phyloP scores from a whole-genome alignment of 2,329 filamentous ascomycete genomes.

The Colletotrichum australisinense region DNA sequence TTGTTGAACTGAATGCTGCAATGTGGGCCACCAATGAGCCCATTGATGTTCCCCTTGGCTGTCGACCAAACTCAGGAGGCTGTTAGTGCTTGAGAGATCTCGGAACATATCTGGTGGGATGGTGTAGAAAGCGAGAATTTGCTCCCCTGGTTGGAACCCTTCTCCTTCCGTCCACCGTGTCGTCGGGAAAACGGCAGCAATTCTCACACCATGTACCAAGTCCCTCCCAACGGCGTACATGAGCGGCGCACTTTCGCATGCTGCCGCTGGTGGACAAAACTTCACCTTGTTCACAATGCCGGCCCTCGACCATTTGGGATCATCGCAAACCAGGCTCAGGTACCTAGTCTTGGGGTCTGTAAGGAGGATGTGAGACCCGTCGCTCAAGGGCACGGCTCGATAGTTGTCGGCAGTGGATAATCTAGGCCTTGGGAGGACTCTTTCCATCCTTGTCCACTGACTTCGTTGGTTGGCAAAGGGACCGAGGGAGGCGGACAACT shows the following conservation, averaged over 20 bases:
- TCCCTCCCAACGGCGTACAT: slow-evolving; percentile 69
- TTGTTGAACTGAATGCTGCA: slow-evolving; percentile 6
- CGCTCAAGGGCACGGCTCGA: slow-evolving; percentile 71
- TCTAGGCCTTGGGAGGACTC: neutral
- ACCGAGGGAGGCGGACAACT: neutral
- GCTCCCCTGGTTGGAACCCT: slow-evolving; percentile 37
- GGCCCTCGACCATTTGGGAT: slow-evolving; percentile 61
- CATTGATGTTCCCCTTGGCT: slow-evolving; percentile 28
- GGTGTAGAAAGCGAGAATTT: slow-evolving; percentile 68
- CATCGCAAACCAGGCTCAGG: slow-evolving; percentile 72
- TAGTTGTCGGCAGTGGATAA: slow-evolving; percentile 65
- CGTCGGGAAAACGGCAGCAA: slow-evolving; percentile 67
- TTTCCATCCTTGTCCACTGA: neutral
- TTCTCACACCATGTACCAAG: slow-evolving; percentile 65
- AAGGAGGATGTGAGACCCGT: slow-evolving; percentile 74
- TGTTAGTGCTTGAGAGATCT: slow-evolving; percentile 40
- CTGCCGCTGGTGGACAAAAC: slow-evolving; percentile 52
- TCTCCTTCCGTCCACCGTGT: slow-evolving; percentile 2
- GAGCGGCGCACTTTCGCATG: slow-evolving; percentile 52
- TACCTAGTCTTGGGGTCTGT: slow-evolving; percentile 67
- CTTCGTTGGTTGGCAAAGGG: neutral
- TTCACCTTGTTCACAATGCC: slow-evolving; percentile 67
- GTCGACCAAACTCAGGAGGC: slow-evolving; percentile 23
- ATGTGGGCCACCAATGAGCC: slow-evolving; percentile 37
- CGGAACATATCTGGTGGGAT: slow-evolving; percentile 68